Evolutionary conservation across 495 filamentous ascomycete species (phyloP), one percentile per base, ranked within the genome.

Genomic region (Chaetomium cochliodes): DNA sequence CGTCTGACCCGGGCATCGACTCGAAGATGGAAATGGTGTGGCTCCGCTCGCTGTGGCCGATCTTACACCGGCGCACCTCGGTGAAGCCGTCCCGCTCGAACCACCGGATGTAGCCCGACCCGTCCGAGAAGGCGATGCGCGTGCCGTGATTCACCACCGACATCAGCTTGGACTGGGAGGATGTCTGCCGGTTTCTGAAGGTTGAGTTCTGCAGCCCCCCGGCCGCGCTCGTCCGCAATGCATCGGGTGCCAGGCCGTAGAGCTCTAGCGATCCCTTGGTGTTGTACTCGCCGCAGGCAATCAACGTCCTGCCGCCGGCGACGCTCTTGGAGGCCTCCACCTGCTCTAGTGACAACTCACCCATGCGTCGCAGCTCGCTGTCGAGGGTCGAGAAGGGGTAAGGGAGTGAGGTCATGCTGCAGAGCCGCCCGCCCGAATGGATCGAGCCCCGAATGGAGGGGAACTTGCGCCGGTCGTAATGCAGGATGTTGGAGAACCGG

Each of bases 251-350:
- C 12, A 94, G 76, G 55, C 85, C 85, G 74, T 96, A 96, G n/a
- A 96, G 77, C 71, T 98, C 93, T 12, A 98, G 80, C 0, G 90
- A 92, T 7, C 93, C 93, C 70, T 93, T 89, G 22, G 91, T 92
- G 64, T 96, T 96, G 77, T 98, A 98, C 73, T 96, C 92, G n/a
- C 92, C 93, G 63, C 89, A 90, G 20, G 92, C 92, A 41, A 93
- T 85, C 47, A 98, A 77, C 6, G 85, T 89, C 58, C 86, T 80
- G 13, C 83, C 81, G 3, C 83, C 81, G 11, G 77, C 78, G 8
- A 68, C 65, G 41, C 50, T 76, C 67, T 87, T 87, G 46, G 80
- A 79, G 53, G 77, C 78, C 16, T 70, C 72, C 2, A 87, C 73
- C 60, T 83, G 78, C 28, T 84, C 80, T 61, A 86, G 54, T 41